Evolutionary conservation across 768 basidiomycete species (phyloP), one percentile per base, ranked within the genome.

Genomic region (Kwoniella dendrophila): DNA sequence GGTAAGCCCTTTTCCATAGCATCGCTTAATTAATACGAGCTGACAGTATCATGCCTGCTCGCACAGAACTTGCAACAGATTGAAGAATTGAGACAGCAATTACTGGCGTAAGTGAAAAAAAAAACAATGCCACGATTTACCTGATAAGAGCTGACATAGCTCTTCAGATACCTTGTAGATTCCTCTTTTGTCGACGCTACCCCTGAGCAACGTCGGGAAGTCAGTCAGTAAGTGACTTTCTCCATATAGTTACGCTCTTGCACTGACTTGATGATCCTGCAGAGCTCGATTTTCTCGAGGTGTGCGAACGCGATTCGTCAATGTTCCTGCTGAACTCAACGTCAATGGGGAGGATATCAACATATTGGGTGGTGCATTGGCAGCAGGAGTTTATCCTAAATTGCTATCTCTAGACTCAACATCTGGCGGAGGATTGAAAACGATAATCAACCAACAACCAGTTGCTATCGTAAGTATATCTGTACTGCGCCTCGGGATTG

Each of bases 1-100:
- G 82, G 88, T 87, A 74, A 45, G 78, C 63, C 6, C 22, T 1
- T 12, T 34, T 6, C 16, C 10, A 5, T 3, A 4, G 29, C 3
- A 14, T 29, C 8, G 47, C 52, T 64, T 59, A 70, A 57, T 43
- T 47, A 12, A 51, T 16, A 7, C 16, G 18, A 30, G 18, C 27
- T 24, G 16, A 36, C 5, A 26, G n/a, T n/a, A n/a, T n/a, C n/a
- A n/a, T n/a, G n/a, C n/a, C n/a, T n/a, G n/a, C n/a, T n/a, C n/a
- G n/a, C n/a, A n/a, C 74, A 92, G 87, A 97, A 92, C 74, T 81
- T 99, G 51, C 88, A 92, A 80, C 92, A 96, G 79, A 95, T 99
- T 30, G 95, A 98, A 77, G 95, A 97, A 73, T 83, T 97, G 34
- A 86, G 94, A 29, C 92, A 93, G 72, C 95, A 99, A 75, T 86